phyloP scores from a whole-genome alignment of 768 basidiomycete genomes.

The Agrocybe pediades region DNA sequence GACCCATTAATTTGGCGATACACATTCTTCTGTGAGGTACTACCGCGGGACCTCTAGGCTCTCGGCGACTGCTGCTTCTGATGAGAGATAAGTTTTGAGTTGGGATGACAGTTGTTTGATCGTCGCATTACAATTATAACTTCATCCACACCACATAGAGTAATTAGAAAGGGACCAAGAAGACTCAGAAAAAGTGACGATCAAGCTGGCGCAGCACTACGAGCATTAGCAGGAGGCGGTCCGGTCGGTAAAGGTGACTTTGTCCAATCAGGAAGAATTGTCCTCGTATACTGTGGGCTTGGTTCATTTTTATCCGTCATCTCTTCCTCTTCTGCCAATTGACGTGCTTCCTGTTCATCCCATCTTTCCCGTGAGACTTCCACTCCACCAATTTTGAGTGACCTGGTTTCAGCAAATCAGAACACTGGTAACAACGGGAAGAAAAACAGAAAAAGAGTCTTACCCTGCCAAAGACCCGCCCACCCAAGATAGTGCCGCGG shows the following conservation, averaged over 20 bases:
- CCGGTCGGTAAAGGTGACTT: conserved; percentile 60
- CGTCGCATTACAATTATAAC: background rate
- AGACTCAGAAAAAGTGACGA: background rate
- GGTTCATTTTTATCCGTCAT: conserved; percentile 40
- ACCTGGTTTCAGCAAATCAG: conserved; percentile 39
- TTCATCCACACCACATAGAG: background rate
- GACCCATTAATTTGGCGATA: too few species aligned
- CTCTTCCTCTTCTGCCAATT: conserved; percentile 34
- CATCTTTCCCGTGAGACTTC: conserved; percentile 85
- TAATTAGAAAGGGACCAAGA: background rate
- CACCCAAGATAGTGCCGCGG: conserved; percentile 85
- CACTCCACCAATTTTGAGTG: conserved; percentile 83
- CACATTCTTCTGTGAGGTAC: too few species aligned
- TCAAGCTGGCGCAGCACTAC: background rate
- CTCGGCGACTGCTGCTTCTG: too few species aligned
- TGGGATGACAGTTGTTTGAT: too few species aligned
- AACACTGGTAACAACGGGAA: conserved; percentile 1
- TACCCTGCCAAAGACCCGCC: conserved; percentile 93
- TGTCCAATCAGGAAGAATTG: conserved; percentile 83
- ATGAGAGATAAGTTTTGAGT: background rate
- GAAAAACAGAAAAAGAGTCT: conserved; percentile 25
- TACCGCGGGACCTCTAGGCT: too few species aligned
- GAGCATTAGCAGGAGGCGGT: conserved; percentile 56
- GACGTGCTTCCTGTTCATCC: conserved; percentile 63
- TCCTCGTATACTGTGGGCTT: conserved; percentile 33